Percentiles rank a stretch among this genome's conserved stretches.
Conservation (phyloP, 805 yeast genomes). For the Wickerhamiella bombiphila region DNA sequence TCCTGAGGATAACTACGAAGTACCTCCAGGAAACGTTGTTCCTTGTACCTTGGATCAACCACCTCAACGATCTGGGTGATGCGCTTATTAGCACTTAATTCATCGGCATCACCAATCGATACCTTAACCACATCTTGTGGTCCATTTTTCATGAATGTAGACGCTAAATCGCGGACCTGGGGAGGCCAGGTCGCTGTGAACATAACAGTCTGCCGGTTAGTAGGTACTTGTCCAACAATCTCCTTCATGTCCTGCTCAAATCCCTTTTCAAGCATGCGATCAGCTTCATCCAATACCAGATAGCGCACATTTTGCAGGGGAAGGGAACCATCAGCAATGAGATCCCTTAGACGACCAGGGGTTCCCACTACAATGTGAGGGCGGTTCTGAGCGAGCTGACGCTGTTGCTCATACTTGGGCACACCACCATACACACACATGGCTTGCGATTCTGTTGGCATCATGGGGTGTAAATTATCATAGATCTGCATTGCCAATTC, state of each 20-base stretch:
- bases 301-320: constrained; percentile 50
- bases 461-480: constrained; percentile 47
- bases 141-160: constrained; percentile 55
- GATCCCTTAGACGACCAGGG: constrained; percentile 92
- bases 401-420: constrained; percentile 81
- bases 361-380: constrained; percentile 86
- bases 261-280: constrained; percentile 96
- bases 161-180: constrained; percentile 86
- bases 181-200: constrained; percentile 99
- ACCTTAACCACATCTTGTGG: constrained; percentile 58
- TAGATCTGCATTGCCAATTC: constrained; percentile 90
- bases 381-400: constrained; percentile 33
- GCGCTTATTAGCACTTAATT: constrained; percentile 84
- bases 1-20: constrained; percentile 49
- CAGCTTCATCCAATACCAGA: constrained; percentile 95
- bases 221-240: constrained; percentile 49
- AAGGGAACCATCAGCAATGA: constrained; percentile 76
- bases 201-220: constrained; percentile 79
- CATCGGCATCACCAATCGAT: constrained; percentile 88
- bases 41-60: constrained; percentile 67
- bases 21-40: constrained; percentile 54
- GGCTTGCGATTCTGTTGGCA: constrained; percentile 24
- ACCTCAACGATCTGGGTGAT: constrained; percentile 91
- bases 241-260: constrained; percentile 90
- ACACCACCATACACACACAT: constrained; percentile 96